Evolutionary conservation across 2,329 filamentous ascomycete genomes (phyloP).

Genomic region (Colletotrichum orbiculare): DNA sequence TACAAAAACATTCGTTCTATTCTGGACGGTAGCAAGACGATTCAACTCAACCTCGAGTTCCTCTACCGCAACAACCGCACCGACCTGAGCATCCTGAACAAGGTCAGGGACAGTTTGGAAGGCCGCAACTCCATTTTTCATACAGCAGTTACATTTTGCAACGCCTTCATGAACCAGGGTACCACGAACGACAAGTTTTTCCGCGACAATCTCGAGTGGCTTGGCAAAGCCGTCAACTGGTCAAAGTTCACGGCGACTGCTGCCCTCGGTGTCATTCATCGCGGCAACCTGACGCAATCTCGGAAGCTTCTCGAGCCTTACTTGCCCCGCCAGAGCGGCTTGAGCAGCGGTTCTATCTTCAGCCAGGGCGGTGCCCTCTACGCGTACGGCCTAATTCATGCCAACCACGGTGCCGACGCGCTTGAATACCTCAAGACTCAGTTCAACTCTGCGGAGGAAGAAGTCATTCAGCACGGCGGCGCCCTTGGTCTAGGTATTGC

Average conservation of each 20-base stretch:
- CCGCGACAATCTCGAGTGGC: constrained; percentile 96
- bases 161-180: constrained; percentile 99
- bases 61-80: constrained; percentile 95
- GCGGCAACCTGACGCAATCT: constrained; percentile 92
- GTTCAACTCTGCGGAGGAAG: constrained; percentile 81
- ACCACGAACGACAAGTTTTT: constrained; percentile 99
- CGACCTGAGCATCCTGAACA: constrained; percentile 92
- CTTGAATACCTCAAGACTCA: constrained; percentile 81
- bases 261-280: constrained; percentile 94
- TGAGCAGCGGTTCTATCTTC: constrained; percentile 87
- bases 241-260: constrained; percentile 99
- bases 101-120: constrained; percentile 94
- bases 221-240: constrained; percentile 99
- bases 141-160: constrained; percentile 95
- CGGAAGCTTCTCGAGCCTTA: constrained; percentile 95
- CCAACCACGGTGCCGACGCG: constrained; percentile 94
- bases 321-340: constrained; percentile 80
- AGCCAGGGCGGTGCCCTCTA: constrained; percentile 97
- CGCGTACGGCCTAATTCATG: constrained; percentile 94
- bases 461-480: constrained; percentile 97
- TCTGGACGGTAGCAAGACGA: constrained; percentile 90
- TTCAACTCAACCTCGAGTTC: constrained; percentile 95
- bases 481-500: constrained; percentile 95
- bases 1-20: constrained; percentile 74
- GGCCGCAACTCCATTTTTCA: constrained; percentile 99